phyloP scores from a whole-genome alignment of 2,329 filamentous ascomycete species.

The Neopestalotiopsis rosae region DNA sequence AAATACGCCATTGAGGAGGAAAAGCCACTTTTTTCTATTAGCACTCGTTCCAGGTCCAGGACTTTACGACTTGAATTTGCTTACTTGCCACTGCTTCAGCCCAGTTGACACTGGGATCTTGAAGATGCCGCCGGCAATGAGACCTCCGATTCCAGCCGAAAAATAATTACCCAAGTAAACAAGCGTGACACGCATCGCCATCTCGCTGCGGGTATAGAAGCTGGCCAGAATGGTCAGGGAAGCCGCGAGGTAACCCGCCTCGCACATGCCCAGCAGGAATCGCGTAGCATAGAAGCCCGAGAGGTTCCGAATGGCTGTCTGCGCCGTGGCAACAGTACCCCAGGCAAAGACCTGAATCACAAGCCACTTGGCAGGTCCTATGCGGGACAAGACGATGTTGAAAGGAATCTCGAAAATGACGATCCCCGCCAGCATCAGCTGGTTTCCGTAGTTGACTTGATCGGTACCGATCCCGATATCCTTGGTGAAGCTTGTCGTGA shows the following conservation, averaged over 20 bases:
- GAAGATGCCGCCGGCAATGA: slow-evolving; percentile 54
- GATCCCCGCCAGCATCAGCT: slow-evolving; percentile 35
- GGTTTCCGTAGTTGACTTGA: slow-evolving; percentile 36
- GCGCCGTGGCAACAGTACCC: slow-evolving; percentile 37
- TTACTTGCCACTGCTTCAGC: neutral
- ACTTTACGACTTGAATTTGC: neutral
- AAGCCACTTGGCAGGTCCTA: slow-evolving; percentile 37
- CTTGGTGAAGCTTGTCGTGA: slow-evolving; percentile 35
- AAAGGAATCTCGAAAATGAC: slow-evolving; percentile 38
- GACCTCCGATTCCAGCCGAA: slow-evolving; percentile 52
- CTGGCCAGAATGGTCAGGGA: slow-evolving; percentile 56
- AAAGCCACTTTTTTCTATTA: neutral
- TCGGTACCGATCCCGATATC: slow-evolving; percentile 34
- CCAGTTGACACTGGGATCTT: slow-evolving; percentile 36
- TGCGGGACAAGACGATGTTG: slow-evolving; percentile 36
- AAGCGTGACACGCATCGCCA: slow-evolving; percentile 52
- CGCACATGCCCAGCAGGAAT: slow-evolving; percentile 50
- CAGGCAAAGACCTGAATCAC: slow-evolving; percentile 39
- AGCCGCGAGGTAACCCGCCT: slow-evolving; percentile 58
- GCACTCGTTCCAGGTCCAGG: neutral
- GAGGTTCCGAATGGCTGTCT: slow-evolving; percentile 43
- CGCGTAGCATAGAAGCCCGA: slow-evolving; percentile 51
- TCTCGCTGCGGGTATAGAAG: slow-evolving; percentile 53
- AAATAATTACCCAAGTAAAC: slow-evolving; percentile 61
- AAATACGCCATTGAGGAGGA: neutral